phyloP scores from a whole-genome alignment of 345 rosid genomes.

The Arabidopsis arenosa region DNA sequence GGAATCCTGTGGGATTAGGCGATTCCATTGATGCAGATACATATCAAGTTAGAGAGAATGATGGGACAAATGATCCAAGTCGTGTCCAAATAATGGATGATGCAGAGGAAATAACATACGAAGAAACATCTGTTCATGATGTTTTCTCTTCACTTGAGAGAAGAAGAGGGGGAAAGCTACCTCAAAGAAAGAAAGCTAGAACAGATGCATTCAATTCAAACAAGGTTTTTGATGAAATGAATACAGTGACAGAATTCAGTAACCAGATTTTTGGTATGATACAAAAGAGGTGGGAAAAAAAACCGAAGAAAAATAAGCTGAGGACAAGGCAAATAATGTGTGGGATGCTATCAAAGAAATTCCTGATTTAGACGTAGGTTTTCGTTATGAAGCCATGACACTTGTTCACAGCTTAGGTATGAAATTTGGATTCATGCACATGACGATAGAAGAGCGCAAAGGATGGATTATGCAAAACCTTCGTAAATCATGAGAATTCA shows the following conservation, averaged over 20 bases:
- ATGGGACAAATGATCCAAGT: background rate
- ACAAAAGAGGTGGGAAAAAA: slow-evolving; percentile 2
- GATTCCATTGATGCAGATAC: background rate
- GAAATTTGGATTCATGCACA: slow-evolving; percentile 1
- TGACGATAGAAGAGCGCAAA: background rate
- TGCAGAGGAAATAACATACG: background rate
- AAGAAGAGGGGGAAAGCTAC: background rate
- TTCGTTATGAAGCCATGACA: slow-evolving; percentile 19
- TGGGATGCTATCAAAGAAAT: slow-evolving; percentile 20
- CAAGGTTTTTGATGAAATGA: background rate
- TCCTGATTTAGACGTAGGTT: background rate
- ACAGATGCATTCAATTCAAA: background rate
- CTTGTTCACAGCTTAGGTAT: slow-evolving; percentile 28
- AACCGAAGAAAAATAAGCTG: background rate
- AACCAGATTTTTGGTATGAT: slow-evolving; percentile 5
- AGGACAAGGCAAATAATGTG: slow-evolving; percentile 15
- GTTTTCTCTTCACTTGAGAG: background rate
- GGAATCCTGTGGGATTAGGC: background rate
- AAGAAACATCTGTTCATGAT: background rate
- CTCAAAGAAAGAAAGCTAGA: slow-evolving; percentile 27
- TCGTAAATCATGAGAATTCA: background rate
- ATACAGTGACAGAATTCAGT: background rate
- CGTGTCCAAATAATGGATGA: background rate
- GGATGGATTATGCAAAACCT: slow-evolving; percentile 11
- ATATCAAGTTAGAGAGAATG: background rate